Base-by-base conservation (phyloP, 2,329 filamentous ascomycete genomes). In the Colletotrichum neosansevieriae region DNA sequence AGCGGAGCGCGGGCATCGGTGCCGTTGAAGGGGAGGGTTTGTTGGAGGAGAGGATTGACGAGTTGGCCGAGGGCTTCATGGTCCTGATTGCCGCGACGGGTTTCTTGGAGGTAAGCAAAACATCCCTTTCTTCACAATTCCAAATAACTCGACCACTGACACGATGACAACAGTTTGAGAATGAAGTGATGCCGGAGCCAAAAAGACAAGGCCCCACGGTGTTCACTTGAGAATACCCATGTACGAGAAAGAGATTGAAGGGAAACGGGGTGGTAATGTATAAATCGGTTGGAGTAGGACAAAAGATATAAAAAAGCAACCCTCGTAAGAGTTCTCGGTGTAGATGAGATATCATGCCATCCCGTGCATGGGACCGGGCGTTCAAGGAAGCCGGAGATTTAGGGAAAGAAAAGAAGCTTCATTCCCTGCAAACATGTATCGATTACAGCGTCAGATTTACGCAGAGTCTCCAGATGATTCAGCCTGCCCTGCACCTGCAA, bases 11-110 rank as follows among this genome's bases (percentile, higher is more conserved):
- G 0, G 92, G 92, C 54, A 92, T 97, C 64, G 92, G 92, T 17
- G 77, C 80, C 38, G 77, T 79, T 4, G 76, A 77, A 38, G 79
- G 80, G n/a, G 70, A 71, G 44, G 80, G 77, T 6, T 78, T 78
- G 2, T 82, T 89, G 40, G 89, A 89, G 59, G 84, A 89, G 63
- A 87, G 88, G 71, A 82, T 97, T 42, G 86, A 88, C 54, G 93
- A 95, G 73, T 80, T 98, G 72, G 93, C 94, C 6, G 94, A 97
- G 77, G 91, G 93, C 53, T 93, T 96, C 75, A 91, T 95, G 79
- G 85, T 96, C 62, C 84, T 98, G 71, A 92, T 98, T 75, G 86
- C 90, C 34, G 89, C 94, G 42, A 97, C 93, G 10, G 91, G 89
- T 49, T 98, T 97, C 78, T 82, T 97, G 61, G 92, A 98, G 85